Base-by-base conservation (phyloP, 441 rosid species). In the Croton setiger region DNA sequence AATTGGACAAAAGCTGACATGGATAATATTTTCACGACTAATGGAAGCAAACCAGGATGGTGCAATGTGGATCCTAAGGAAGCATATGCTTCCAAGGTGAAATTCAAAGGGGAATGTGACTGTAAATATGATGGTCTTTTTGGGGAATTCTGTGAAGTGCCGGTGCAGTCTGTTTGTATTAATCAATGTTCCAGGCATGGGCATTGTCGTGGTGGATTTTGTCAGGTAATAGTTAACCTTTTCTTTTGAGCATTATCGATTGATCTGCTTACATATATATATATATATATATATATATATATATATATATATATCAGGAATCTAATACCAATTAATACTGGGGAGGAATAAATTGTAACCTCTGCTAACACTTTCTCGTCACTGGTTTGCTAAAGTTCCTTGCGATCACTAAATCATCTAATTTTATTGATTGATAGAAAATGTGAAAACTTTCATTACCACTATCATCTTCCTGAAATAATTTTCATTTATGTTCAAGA, bases 161-260 rank as follows among this genome's bases (percentile, higher is more conserved):
- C 96, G 54, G 98, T 92, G 72, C 85, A 77, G 67, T 79, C 83
- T 78, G 84, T 83, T 35, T 94, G 98, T 80, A 79, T 92, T 72
- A 92, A 92, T 78, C 98, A 94, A 80, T 94, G 99, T 84, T 88
- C 97, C 72, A 83, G 90, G 72, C 89, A 82, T 75, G 97, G 99
- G 11, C 81, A 85, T 76, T 94, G 98, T 78, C 88, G 93, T 65
- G 96, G 98, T 72, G 98, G 99, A 70, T 94, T 85, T 81, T 94
- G 99, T 78, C 87, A 90, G 98, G 99, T 94, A 77, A 62, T 35
- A 17, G 33, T 68, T 23, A 58, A 45, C 39, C 39, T 44, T 15
- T 69, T 43, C 63, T 21, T 64, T 47, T 43, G 37, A 51, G 14
- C 13, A 14, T 23, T 47, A 13, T 10, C 4, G n/a, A 57, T 70